A percentile compares a stretch with the other conserved stretches of the same genome.
Conservation (phyloP, 768 basidiomycete genomes). For the Auricularia sp. region DNA sequence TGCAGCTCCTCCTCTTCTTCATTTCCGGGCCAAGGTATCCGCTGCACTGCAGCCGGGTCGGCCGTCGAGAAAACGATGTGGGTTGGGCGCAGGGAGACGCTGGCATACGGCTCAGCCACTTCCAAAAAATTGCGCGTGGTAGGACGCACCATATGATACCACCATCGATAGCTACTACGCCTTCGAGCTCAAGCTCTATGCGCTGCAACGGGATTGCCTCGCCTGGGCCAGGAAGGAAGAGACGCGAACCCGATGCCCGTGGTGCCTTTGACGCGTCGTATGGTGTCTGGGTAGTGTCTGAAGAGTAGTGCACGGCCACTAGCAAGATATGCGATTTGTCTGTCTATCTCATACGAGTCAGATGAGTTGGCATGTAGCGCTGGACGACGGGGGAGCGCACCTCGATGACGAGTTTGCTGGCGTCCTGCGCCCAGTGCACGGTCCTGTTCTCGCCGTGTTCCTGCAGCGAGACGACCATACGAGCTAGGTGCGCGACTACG, state of each 20-base stretch:
- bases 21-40: slow-evolving; percentile 67
- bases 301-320: slow-evolving; percentile 50
- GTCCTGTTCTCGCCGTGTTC: slow-evolving; percentile 76
- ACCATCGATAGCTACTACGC: slow-evolving; percentile 72
- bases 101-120: slow-evolving; percentile 19
- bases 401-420: slow-evolving; percentile 67
- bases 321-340: slow-evolving; percentile 71
- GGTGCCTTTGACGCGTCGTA: slow-evolving; percentile 47
- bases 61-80: slow-evolving; percentile 66
- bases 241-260: slow-evolving; percentile 50
- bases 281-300: slow-evolving; percentile 34
- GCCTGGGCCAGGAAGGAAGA: slow-evolving; percentile 72
- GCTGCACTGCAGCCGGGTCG: slow-evolving; percentile 66
- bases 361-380: not conserved
- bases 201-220: slow-evolving; percentile 63
- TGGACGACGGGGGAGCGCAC: slow-evolving; percentile 30
- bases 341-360: slow-evolving; percentile 40
- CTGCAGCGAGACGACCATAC: slow-evolving; percentile 64
- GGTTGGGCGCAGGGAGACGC: slow-evolving; percentile 64
- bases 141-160: slow-evolving; percentile 50
- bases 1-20: slow-evolving; percentile 22
- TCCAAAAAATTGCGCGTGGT: not conserved
- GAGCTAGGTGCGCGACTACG: slow-evolving; percentile 50
- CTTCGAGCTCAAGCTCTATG: slow-evolving; percentile 65
- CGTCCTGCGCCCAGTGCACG: slow-evolving; percentile 78